Base-by-base conservation (phyloP, 176 grass and related monocot species). In the Olyra latifolia region DNA sequence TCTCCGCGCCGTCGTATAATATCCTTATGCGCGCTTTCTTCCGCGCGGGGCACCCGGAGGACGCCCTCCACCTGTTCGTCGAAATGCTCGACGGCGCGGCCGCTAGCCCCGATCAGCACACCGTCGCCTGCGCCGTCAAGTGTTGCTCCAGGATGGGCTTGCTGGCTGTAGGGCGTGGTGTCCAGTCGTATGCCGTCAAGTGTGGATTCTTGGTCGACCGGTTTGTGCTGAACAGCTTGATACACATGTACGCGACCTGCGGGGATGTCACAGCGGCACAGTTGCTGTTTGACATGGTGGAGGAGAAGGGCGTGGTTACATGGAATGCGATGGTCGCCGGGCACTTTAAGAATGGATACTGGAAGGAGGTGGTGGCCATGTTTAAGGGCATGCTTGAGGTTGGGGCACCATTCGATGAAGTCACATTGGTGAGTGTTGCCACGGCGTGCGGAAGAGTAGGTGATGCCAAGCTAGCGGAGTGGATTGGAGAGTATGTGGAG, bases 141-240 rank as follows among this genome's bases (percentile, higher is more conserved):
- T 69, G 81, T 3, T 93, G 91, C 68, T 62, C 94, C 59, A 79
- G 77, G 57, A 67, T 80, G 7, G 24, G 68, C 7, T 22, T 62
- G 8, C 47, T 83, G 41, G 35, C 13, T 62, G 13, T 14, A 35
- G 88, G 88, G 69, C 57, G 39, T 38, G 38, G 66, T 3, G n/a
- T 93, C 75, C 86, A 97, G 73, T 84, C 84, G 3, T 82, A 89
- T 10, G 71, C 80, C 12, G 14, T 93, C 42, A 97, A 91, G 69
- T 62, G 63, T 17, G 79, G 80, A 22, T 82, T 90, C 76, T 10
- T 72, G 58, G 55, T 13, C 5, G 85, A 97, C 24, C 79, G 32
- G 7, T 97, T 97, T n/a, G 86, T 97, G 50, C 67, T 93, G 29
- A 83, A 77, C 72, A 93, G 89, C 75, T 85, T 91, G 88, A 72